These are phyloP conservation scores for Cyberlindnera saturnus DNA, from an alignment of 805 yeast genomes.

Conservation along the genomic window DNA sequence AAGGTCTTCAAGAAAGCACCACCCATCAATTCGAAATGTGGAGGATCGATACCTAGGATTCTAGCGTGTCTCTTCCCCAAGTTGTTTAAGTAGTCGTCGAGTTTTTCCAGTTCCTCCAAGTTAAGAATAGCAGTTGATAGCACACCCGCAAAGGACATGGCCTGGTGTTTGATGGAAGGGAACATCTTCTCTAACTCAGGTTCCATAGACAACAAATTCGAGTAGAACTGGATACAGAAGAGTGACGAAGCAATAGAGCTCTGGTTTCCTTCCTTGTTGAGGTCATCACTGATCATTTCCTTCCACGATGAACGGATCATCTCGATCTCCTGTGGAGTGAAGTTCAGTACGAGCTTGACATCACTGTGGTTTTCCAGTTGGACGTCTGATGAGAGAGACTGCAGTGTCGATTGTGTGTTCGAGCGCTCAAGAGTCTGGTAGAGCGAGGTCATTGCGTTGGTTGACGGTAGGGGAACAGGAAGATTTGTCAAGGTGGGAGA, in stretches of 20 bases:
- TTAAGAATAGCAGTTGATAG: constrained; percentile 60
- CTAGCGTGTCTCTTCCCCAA: constrained; percentile 74
- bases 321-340: constrained; percentile 27
- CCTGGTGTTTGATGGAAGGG: constrained; percentile 75
- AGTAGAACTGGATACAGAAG: constrained; percentile 73
- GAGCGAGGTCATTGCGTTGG: background rate
- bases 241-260: constrained; percentile 46
- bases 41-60: constrained; percentile 65
- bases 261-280: constrained; percentile 7
- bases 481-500: too few relatives aligned
- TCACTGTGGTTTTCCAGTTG: constrained; percentile 10
- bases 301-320: constrained; percentile 33
- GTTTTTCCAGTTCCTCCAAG: constrained; percentile 48
- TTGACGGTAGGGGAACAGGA: background rate
- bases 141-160: constrained; percentile 75
- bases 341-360: constrained; percentile 23
- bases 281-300: constrained; percentile 31
- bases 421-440: background rate
- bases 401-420: constrained; percentile 4
- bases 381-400: constrained; percentile 18
- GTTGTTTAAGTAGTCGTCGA: constrained; percentile 55
- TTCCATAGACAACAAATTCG: constrained; percentile 56
- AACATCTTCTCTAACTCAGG: constrained; percentile 57
- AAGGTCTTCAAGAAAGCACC: constrained; percentile 63
- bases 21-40: constrained; percentile 68